A percentile compares a stretch with the other conserved stretches of the same genome.
phyloP scores from a whole-genome alignment of 352 stramenopile genomes.

The Phytophthora tubulina region DNA sequence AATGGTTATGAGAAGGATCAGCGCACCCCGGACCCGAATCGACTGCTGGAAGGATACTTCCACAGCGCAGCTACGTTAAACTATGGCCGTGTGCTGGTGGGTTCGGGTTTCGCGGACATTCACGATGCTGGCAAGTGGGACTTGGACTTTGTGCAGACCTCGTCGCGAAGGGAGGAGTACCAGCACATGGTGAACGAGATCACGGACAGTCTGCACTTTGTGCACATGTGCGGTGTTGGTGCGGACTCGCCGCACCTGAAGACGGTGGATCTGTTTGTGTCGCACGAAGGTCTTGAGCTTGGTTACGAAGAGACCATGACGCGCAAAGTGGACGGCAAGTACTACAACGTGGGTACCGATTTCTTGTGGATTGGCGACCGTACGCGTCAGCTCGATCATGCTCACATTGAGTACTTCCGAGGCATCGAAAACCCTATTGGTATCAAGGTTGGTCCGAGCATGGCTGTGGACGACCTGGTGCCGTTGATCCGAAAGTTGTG shows the following conservation, averaged over 20 bases:
- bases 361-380: constrained; percentile 99
- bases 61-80: constrained; percentile 98
- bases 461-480: constrained; percentile 95
- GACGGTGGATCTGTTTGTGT: constrained; percentile 97
- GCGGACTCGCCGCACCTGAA: constrained; percentile 91
- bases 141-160: constrained; percentile 97
- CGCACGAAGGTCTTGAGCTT: constrained; percentile 98
- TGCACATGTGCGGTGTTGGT: constrained; percentile 95
- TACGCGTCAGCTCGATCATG: constrained; percentile 97
- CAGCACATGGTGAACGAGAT: constrained; percentile 97
- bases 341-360: constrained; percentile 98
- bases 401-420: constrained; percentile 98
- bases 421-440: constrained; percentile 99
- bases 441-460: constrained; percentile 98
- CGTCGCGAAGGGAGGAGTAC: constrained; percentile 94
- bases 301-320: constrained; percentile 99
- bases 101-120: constrained; percentile 97
- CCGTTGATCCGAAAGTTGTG: constrained; percentile 96
- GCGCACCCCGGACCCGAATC: constrained; percentile 93
- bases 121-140: constrained; percentile 97
- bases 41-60: constrained; percentile 98
- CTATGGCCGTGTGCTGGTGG: constrained; percentile 96
- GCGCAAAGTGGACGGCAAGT: constrained; percentile 93
- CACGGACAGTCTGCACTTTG: constrained; percentile 97
- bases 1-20: constrained; percentile 95